Conservation (phyloP, 2,329 filamentous ascomycete genomes). For the Dactylellina sp. region DNA sequence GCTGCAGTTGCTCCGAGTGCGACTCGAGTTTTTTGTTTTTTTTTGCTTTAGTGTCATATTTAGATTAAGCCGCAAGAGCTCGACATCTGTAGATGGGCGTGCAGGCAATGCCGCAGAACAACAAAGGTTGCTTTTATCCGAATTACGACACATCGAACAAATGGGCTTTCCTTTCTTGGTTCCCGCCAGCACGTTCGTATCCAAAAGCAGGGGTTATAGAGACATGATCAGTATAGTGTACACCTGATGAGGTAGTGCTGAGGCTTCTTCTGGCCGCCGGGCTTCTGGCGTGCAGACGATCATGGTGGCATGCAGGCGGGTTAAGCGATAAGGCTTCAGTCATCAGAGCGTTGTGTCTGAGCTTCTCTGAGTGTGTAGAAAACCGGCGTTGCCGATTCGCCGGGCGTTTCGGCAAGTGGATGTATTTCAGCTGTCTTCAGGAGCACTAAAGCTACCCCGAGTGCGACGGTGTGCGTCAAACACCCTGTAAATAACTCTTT, state of each 20-base stretch:
- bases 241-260: constrained; percentile 2
- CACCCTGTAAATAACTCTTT: constrained; percentile 14
- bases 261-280: constrained; percentile 22
- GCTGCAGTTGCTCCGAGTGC: constrained; percentile 25
- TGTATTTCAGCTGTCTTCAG: constrained; percentile 18
- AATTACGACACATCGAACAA: constrained; percentile 15
- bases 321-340: constrained; percentile 47
- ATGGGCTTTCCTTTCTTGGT: constrained; percentile 34
- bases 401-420: constrained; percentile 29
- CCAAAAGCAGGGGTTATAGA: constrained; percentile 34
- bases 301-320: constrained; percentile 25
- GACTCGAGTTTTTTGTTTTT: constrained; percentile 8
- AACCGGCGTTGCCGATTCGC: constrained; percentile 48
- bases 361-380: constrained; percentile 5
- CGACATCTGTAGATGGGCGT: neutral
- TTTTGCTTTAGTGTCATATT: constrained; percentile 14
- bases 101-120: constrained; percentile 17
- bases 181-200: constrained; percentile 16
- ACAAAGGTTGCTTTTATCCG: constrained; percentile 28
- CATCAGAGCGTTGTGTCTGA: constrained; percentile 1
- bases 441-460: constrained; percentile 14
- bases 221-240: constrained; percentile 13
- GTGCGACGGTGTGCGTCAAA: constrained; percentile 30
- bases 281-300: constrained; percentile 33
- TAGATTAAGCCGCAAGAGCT: constrained; percentile 12